Evolutionary conservation across 2,329 filamentous ascomycete species (phyloP).

Genomic region (Bertia moriformis): DNA sequence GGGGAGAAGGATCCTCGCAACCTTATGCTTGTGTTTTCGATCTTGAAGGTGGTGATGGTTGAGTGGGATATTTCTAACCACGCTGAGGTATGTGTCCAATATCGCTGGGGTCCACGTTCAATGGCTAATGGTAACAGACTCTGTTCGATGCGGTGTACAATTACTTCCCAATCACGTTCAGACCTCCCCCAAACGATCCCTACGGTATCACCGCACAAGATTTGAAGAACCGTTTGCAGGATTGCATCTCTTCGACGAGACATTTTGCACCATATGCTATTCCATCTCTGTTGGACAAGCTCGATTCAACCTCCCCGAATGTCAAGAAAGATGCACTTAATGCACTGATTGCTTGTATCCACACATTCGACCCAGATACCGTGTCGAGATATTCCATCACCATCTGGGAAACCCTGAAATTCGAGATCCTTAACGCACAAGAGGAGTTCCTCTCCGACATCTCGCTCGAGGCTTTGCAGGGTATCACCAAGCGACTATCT

Average conservation of each 20-base stretch:
- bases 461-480: constrained; percentile 35
- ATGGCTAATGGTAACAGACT: constrained; percentile 9
- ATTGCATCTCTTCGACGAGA: constrained; percentile 46
- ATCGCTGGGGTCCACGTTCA: neutral
- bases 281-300: constrained; percentile 52
- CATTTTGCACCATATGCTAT: constrained; percentile 54
- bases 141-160: constrained; percentile 58
- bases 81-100: constrained; percentile 28
- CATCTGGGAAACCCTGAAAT: constrained; percentile 56
- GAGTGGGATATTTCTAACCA: constrained; percentile 51
- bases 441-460: constrained; percentile 50
- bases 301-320: constrained; percentile 54
- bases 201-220: constrained; percentile 58
- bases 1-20: constrained; percentile 59
- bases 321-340: constrained; percentile 57
- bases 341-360: constrained; percentile 42
- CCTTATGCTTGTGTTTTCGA: constrained; percentile 56
- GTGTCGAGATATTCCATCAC: constrained; percentile 49
- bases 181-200: constrained; percentile 53
- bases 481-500: constrained; percentile 39
- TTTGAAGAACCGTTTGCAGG: constrained; percentile 46
- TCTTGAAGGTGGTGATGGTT: constrained; percentile 50
- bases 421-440: constrained; percentile 52
- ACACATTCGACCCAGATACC: constrained; percentile 40
- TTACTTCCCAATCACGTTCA: constrained; percentile 60